A percentile compares a stretch with the other conserved stretches of the same genome.
phyloP scores from a whole-genome alignment of 2,329 filamentous ascomycete species.

The Cercospora zeina region DNA sequence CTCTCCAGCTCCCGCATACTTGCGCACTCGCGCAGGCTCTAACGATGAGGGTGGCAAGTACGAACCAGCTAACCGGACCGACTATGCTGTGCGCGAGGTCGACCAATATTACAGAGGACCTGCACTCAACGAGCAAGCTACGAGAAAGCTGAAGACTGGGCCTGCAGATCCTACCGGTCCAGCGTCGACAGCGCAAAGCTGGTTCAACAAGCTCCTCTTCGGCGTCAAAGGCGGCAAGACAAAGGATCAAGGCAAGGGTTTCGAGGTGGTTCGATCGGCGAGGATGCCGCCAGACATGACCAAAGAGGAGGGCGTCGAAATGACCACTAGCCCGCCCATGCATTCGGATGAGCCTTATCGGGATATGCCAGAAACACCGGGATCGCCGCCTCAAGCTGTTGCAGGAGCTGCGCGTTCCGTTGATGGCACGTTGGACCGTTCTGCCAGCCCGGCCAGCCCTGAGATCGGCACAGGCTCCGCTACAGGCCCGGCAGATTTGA shows the following conservation, averaged over 20 bases:
- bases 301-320: slow-evolving; percentile 41
- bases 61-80: slow-evolving; percentile 52
- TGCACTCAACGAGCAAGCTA: slow-evolving; percentile 76
- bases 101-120: slow-evolving; percentile 97
- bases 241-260: slow-evolving; percentile 89
- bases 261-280: slow-evolving; percentile 90
- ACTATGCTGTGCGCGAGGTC: slow-evolving; percentile 91
- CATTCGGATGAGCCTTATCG: slow-evolving; percentile 37
- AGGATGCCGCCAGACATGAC: slow-evolving; percentile 76
- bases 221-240: slow-evolving; percentile 66
- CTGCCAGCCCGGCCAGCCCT: slow-evolving; percentile 23
- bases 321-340: slow-evolving; percentile 40
- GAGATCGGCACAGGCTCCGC: background rate
- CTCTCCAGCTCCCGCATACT: slow-evolving; percentile 56
- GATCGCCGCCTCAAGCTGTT: slow-evolving; percentile 24
- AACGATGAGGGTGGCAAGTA: slow-evolving; percentile 44
- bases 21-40: slow-evolving; percentile 56
- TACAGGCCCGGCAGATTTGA: slow-evolving; percentile 17
- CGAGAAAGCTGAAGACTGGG: slow-evolving; percentile 84
- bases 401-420: slow-evolving; percentile 27
- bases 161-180: slow-evolving; percentile 92
- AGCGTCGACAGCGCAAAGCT: slow-evolving; percentile 83
- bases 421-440: slow-evolving; percentile 17
- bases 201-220: slow-evolving; percentile 68
- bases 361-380: slow-evolving; percentile 32